Percentiles rank a stretch among this genome's conserved stretches.
Conservation (phyloP, 2,329 filamentous ascomycete genomes). For the Aureobasidium sp. region DNA sequence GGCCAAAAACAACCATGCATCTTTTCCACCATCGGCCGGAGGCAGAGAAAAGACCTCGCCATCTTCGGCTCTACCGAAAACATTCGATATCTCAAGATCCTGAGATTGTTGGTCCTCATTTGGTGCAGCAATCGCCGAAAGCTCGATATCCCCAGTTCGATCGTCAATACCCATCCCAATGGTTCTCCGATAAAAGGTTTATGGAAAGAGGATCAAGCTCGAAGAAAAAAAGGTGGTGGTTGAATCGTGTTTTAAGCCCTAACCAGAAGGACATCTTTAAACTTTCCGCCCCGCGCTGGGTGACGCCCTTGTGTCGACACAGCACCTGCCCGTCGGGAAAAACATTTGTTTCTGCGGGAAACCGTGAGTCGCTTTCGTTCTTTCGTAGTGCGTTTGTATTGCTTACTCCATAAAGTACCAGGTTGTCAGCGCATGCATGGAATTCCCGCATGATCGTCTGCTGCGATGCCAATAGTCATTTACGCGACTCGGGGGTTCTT, state of each 20-base stretch:
- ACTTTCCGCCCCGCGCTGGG: neutral
- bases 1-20: conserved; percentile 46
- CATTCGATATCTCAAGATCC: neutral
- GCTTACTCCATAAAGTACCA: neutral
- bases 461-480: too few relatives aligned
- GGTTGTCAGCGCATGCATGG: neutral
- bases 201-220: neutral
- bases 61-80: conserved; percentile 5
- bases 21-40: conserved; percentile 43
- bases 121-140: neutral
- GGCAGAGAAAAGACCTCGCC: conserved; percentile 31
- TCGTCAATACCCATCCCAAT: neutral
- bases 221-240: neutral
- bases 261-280: neutral
- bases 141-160: neutral
- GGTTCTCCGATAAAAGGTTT: neutral
- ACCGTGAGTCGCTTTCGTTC: neutral
- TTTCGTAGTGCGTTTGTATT: neutral
- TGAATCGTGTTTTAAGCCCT: neutral
- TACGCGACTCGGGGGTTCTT: too few relatives aligned
- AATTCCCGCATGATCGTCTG: too few relatives aligned
- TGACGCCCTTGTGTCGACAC: neutral
- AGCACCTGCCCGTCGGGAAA: neutral
- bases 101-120: neutral
- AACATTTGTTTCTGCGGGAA: neutral